Evolutionary conservation across 441 rosid species (phyloP).

Genomic region (Bocquillonia castaneifolia): DNA sequence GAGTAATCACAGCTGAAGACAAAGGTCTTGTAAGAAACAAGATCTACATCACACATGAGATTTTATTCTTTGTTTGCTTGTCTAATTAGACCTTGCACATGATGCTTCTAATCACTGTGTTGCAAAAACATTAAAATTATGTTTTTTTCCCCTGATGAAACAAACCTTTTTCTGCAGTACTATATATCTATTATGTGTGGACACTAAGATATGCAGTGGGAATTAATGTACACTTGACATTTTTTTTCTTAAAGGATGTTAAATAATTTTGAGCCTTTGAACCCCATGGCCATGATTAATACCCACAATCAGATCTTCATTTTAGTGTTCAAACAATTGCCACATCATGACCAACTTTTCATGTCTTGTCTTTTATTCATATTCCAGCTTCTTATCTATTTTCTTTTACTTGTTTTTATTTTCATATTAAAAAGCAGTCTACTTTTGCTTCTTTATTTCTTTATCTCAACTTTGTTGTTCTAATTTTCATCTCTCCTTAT

Average conservation of each 20-base stretch:
- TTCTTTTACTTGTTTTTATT: neutral
- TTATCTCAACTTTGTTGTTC: neutral
- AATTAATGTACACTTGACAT: neutral
- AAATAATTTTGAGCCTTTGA: neutral
- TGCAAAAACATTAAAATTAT: neutral
- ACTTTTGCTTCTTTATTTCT: neutral
- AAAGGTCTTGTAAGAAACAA: neutral
- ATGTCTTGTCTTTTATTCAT: slow-evolving; percentile 1
- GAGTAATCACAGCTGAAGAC: neutral
- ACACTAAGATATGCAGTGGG: neutral
- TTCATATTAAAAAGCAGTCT: neutral
- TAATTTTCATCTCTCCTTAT: slow-evolving; percentile 9
- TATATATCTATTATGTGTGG: neutral
- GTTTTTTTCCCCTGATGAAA: neutral
- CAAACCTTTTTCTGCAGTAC: neutral
- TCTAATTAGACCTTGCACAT: neutral
- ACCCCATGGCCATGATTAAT: neutral
- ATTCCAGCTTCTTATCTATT: neutral
- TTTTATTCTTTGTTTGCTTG: slow-evolving; percentile 4
- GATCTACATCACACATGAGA: neutral
- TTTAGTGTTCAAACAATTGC: slow-evolving; percentile 9
- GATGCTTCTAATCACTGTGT: slow-evolving; percentile 7
- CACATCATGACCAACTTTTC: slow-evolving; percentile 3
- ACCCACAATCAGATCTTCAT: neutral
- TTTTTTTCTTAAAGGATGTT: neutral